Conservation (phyloP, 768 basidiomycete species). For the Phlegmacium glaucopus region DNA sequence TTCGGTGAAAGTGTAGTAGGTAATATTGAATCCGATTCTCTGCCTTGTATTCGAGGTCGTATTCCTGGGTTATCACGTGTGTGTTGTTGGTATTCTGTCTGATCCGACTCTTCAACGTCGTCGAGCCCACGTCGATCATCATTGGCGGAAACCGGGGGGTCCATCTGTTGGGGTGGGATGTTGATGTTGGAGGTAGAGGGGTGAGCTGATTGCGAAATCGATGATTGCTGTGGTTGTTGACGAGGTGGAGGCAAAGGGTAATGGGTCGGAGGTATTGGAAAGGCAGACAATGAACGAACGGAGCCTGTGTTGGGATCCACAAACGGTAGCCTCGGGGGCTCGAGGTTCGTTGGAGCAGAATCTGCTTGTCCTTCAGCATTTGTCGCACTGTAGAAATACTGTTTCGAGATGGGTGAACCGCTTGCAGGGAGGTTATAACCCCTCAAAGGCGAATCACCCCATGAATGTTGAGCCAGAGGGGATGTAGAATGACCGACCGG, state of each 20-base stretch:
- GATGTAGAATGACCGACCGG: constrained; percentile 12
- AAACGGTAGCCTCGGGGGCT: constrained; percentile 31
- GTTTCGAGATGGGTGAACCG: constrained; percentile 9
- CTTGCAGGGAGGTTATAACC: constrained; percentile 5
- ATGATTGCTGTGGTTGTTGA: constrained; percentile 8
- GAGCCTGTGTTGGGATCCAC: constrained; percentile 45
- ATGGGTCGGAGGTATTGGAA: constrained; percentile 71
- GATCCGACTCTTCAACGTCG: constrained; percentile 2
- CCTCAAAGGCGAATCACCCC: neutral
- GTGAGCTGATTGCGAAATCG: constrained; percentile 14
- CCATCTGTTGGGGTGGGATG: constrained; percentile 16
- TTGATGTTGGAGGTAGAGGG: constrained; percentile 16
- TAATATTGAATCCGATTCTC: neutral
- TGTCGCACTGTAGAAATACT: constrained; percentile 2
- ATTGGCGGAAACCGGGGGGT: constrained; percentile 20
- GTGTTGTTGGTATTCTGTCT: constrained; percentile 4
- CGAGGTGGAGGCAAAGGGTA: constrained; percentile 57
- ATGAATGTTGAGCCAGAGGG: constrained; percentile 6
- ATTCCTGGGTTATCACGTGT: constrained; percentile 4
- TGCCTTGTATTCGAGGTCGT: constrained; percentile 2
- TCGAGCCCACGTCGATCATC: constrained; percentile 9
- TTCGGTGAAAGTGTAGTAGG: neutral
- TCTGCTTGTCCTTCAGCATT: constrained; percentile 1
- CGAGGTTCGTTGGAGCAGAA: constrained; percentile 24
- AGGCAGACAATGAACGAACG: constrained; percentile 68